Evolutionary conservation across 2,329 filamentous ascomycete genomes (phyloP), one percentile per base, ranked within the genome.

Genomic region (Apiospora aurea): DNA sequence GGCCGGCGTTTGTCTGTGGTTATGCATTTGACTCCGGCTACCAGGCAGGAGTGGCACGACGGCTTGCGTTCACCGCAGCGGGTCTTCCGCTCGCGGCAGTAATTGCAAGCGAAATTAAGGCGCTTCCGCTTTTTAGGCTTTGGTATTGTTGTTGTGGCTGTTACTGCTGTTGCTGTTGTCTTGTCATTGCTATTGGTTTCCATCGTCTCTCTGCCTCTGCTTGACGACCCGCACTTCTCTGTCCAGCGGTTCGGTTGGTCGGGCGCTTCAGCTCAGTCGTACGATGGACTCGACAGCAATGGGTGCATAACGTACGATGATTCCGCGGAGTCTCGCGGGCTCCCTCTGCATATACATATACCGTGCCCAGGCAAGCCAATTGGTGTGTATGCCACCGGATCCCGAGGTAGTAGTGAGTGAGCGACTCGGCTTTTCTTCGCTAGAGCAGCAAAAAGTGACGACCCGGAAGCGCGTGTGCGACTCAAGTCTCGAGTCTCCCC

Each of bases 51-150:
- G 38, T 57, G 72, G 57, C 72, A 73, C 7, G 72, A 71, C 16
- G 72, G 72, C 61, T 71, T 71, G 34, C 69, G 70, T 67, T 73
- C 72, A 64, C 71, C 72, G 41, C 72, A 73, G 4, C 72, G 67
- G 10, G 72, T 71, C 49, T 73, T 73, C 7, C 72, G 29, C 4
- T 41, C 69, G 11, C 72, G 64, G 49, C 72, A 73, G 41, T 73
- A 73, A 34, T 71, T 73, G 47, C 72, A 76, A 44, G 72, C 70
- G n/a, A 71, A 73, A 67, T 73, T 71, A 26, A 69, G 70, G 3
- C 66, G 67, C 24, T 69, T 57, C 14, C 72, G 70, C 69, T 73
- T 71, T 41, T 69, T 29, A 2, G 71, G 71, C 7, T 47, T 38
- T 5, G 67, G 46, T 43, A 14, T 53, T 24, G 67, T 53, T 24